A percentile compares a stretch with the other conserved stretches of the same genome.
Evolutionary conservation across 805 yeast genomes (phyloP).

Genomic region (Maudiozyma turicensis): DNA sequence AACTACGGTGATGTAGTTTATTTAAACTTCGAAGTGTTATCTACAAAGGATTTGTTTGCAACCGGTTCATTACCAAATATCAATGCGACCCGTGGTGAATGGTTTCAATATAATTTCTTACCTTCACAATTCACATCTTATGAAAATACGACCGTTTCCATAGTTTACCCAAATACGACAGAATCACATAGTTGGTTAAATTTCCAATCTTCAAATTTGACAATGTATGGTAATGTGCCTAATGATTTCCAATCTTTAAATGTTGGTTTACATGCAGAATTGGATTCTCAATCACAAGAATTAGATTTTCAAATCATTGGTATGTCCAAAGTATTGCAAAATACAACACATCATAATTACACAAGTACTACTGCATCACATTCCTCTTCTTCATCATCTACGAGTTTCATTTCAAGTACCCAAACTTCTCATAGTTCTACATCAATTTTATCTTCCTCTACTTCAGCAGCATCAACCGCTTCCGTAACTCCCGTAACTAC

Average conservation of each 20-base stretch:
- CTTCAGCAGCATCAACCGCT: constrained; percentile 22
- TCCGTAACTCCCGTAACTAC: constrained; percentile 16
- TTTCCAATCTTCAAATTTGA: constrained; percentile 48
- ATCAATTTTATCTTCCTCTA: constrained; percentile 23
- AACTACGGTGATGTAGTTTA: constrained; percentile 49
- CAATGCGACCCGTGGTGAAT: constrained; percentile 59
- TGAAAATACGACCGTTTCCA: constrained; percentile 39
- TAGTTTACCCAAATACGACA: constrained; percentile 30
- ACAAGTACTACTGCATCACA: constrained; percentile 2
- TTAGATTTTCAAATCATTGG: constrained; percentile 47
- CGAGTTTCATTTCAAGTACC: constrained; percentile 24
- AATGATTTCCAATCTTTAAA: constrained; percentile 33
- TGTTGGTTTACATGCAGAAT: constrained; percentile 35
- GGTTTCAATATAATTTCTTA: constrained; percentile 46
- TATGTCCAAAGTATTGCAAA: constrained; percentile 22
- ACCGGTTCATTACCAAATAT: constrained; percentile 42
- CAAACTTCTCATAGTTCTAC: constrained; percentile 27
- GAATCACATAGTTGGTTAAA: constrained; percentile 51
- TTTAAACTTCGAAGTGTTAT: constrained; percentile 47
- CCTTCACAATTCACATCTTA: constrained; percentile 48
- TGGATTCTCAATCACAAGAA: constrained; percentile 30
- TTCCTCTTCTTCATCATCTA: constrained; percentile 10
- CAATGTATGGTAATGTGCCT: constrained; percentile 63
- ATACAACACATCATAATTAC: constrained; percentile 4
- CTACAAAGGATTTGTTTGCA: constrained; percentile 47